Evolutionary conservation across 441 rosid genomes (phyloP).

Genomic region (Croton setiger): DNA sequence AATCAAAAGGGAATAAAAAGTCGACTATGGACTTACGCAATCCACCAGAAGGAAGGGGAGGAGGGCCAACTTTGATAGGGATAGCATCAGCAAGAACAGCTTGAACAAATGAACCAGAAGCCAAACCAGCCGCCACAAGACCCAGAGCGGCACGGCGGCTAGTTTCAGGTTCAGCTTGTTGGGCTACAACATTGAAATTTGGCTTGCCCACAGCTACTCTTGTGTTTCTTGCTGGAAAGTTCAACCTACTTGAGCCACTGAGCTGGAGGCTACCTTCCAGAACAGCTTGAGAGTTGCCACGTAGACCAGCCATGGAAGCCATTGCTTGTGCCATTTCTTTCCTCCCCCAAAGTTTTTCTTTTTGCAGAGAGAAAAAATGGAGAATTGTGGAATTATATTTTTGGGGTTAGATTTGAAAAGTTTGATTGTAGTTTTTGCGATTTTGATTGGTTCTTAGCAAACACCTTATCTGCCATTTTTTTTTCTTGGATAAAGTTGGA

Average conservation of each 20-base stretch:
- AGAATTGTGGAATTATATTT: conserved; percentile 28
- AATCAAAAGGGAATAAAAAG: too few relatives aligned
- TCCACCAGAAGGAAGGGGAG: conserved; percentile 93
- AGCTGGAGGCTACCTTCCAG: conserved; percentile 70
- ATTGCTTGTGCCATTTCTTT: conserved; percentile 57
- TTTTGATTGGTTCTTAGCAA: conserved; percentile 34
- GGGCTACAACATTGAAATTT: conserved; percentile 48
- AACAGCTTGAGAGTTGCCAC: conserved; percentile 56
- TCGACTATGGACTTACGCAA: conserved; percentile 77
- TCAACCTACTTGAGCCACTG: conserved; percentile 54
- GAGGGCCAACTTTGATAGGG: conserved; percentile 73
- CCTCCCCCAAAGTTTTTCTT: neutral
- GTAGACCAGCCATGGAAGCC: conserved; percentile 78
- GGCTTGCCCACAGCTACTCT: conserved; percentile 31
- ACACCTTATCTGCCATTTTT: conserved; percentile 53
- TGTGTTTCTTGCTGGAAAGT: conserved; percentile 26
- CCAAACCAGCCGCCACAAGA: conserved; percentile 70
- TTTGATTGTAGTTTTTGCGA: conserved; percentile 30
- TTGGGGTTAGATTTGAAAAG: conserved; percentile 8
- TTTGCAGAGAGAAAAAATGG: conserved; percentile 2
- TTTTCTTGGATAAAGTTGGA: conserved; percentile 51
- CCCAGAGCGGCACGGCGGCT: conserved; percentile 72
- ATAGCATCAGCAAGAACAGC: conserved; percentile 68
- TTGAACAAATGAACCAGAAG: conserved; percentile 65
- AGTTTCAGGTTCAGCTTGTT: conserved; percentile 52